Conservation (phyloP, 2,329 filamentous ascomycete species). For the Nothopassalora personata region DNA sequence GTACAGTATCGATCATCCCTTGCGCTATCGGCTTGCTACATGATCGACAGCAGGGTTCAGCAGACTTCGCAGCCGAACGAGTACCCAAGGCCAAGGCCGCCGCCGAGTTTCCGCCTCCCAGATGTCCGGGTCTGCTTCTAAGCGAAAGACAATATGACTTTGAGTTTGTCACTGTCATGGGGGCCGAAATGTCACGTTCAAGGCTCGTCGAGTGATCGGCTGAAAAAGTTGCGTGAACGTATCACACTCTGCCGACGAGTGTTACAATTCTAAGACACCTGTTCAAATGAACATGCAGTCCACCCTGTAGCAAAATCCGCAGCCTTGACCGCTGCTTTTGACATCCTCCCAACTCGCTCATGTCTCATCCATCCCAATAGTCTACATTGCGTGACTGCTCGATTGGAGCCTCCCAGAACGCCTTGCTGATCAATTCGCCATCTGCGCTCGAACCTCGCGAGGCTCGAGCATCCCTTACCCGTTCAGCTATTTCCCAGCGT, state of each 20-base stretch:
- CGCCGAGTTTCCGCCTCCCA: background rate
- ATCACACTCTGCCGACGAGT: background rate
- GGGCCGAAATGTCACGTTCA: background rate
- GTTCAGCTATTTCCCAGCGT: background rate
- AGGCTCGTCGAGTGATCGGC: background rate
- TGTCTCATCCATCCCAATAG: background rate
- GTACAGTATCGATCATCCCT: background rate
- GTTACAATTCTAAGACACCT: background rate
- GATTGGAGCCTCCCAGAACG: background rate
- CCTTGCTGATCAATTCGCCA: background rate
- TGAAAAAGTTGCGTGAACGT: background rate
- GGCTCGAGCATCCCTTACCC: background rate
- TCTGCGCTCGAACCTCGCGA: background rate
- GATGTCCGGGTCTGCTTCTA: background rate
- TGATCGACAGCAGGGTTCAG: slow-evolving; percentile 1
- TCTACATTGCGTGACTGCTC: background rate
- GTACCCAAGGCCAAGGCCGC: background rate
- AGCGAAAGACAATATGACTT: background rate
- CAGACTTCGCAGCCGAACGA: background rate
- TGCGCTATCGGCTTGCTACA: background rate
- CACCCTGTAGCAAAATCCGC: background rate
- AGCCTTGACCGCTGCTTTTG: background rate
- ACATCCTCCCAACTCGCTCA: background rate
- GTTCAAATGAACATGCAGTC: background rate
- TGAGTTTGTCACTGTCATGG: background rate